Evolutionary conservation across 352 stramenopile genomes (phyloP), one percentile per base, ranked within the genome.

Genomic region (Globisporangium heterothallicum): DNA sequence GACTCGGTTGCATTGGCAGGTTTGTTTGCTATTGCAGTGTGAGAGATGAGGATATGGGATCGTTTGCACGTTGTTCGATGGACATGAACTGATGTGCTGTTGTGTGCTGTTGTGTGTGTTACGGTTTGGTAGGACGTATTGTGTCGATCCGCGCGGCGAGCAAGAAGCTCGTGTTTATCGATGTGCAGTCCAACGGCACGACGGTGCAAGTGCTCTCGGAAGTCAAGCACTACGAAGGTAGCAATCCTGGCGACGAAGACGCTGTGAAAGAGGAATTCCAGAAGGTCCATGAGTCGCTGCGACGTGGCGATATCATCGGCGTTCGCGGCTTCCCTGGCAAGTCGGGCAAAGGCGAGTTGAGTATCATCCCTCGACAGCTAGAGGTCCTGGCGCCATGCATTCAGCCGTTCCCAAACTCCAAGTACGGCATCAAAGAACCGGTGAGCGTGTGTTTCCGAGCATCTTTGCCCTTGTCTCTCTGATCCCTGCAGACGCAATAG

Each of bases 311-410:
- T 57, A 86, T 92, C 54, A 79, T 92, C 53, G 81, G 72, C 19
- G 72, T 92, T 0, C 78, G 73, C 42, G 82, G 82, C 1, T 91
- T 91, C 43, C 82, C 82, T 1, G 82, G 82, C 43, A 90, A 90
- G 53, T 91, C 82, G 2, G 78, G 78, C 10, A 92, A 90, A 53
- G 82, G 82, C 30, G 78, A 92, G 59, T 66, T 92, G n/a, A 92
- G 82, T 54, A 77, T 92, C 56, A 85, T 92, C 45, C 74, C 82
- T 30, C 73, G 70, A n/a, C 64, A 91, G 47, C 78, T 99, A 25
- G 49, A 81, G 51, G 72, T 99, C 24, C 74, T 99, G 4, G 96
- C 94, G 32, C 96, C 96, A 16, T 99, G 96, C 69, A 79, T 99
- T 47, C 72, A 85, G 53, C 76, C 78, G 3, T 78, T 92, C 40